These are phyloP conservation scores for Groenewaldozyma sp. DNA, from an alignment of 1,139 yeast species.

Conservation along the genomic window DNA sequence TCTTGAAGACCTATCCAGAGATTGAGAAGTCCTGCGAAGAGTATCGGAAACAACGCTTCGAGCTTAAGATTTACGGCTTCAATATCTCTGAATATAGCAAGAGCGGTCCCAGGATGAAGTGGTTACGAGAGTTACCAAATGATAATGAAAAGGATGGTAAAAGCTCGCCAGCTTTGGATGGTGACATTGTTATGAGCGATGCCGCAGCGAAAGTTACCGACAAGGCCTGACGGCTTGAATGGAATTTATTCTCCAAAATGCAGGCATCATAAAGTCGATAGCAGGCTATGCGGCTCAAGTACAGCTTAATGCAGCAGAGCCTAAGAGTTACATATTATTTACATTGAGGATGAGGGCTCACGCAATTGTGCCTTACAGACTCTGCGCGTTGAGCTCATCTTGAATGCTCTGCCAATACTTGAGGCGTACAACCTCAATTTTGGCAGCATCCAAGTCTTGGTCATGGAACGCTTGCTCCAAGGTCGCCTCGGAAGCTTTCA, in stretches of 20 bases:
- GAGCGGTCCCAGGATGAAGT: conserved; percentile 88
- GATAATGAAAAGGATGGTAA: conserved; percentile 8
- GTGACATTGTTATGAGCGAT: background rate
- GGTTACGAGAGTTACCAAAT: conserved; percentile 76
- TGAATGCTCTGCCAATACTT: conserved; percentile 81
- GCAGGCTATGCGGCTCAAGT: no score
- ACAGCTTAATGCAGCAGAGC: no score
- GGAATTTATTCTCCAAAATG: no score
- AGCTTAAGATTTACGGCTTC: conserved; percentile 82
- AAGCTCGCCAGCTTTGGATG: background rate
- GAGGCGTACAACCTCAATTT: conserved; percentile 57
- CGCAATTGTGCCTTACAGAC: no score
- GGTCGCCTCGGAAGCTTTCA: conserved; percentile 33
- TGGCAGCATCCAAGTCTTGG: conserved; percentile 46
- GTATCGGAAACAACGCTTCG: conserved; percentile 49
- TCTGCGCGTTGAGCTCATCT: conserved; percentile 57
- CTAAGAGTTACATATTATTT: no score
- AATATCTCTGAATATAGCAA: conserved; percentile 62
- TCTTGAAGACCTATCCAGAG: conserved; percentile 83
- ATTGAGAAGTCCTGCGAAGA: conserved; percentile 45
- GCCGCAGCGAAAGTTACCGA: no score
- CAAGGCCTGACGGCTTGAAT: no score
- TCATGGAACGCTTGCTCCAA: conserved; percentile 32
- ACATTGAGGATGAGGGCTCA: no score
- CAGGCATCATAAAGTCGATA: no score